Evolutionary conservation across 2,329 filamentous ascomycete species (phyloP), one percentile per base, ranked within the genome.

Genomic region (Paracorniculantispora psalliotae): DNA sequence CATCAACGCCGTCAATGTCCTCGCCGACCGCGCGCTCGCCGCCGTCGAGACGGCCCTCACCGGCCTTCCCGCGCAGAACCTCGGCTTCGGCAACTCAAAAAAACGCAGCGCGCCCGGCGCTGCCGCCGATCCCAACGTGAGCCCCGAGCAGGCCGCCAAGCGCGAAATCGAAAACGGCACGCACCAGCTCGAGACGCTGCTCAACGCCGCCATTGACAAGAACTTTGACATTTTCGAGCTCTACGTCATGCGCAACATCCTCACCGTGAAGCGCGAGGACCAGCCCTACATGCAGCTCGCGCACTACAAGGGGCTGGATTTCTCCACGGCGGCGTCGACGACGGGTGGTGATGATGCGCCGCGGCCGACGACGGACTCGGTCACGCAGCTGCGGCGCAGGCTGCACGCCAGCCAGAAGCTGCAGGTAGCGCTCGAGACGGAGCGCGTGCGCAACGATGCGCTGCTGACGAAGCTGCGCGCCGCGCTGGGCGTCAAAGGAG

Each of bases 1-100:
- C 67, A 96, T 97, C 78, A 97, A 97, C 79, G 90, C 89, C 58
- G 86, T 97, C 73, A 99, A 97, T 78, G 90, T 93, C 68, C 84
- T 97, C 67, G 89, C 94, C 68, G 94, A 96, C 75, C 89, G 89
- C 72, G 92, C 91, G 57, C 87, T 96, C 68, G 90, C 91, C 68
- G 91, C 89, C 61, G 86, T 97, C 64, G 94, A 97, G 74, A 84
- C 86, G 58, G 90, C 91, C 1, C 85, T 99, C 21, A 79, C 91
- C 51, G 82, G 82, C 53, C 87, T 89, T 2, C 84, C 89, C 1
- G 89, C 92, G 0, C 80, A 87, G 26, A 81, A 85, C 15, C 83
- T 99, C 35, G 94, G 94, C n/a, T 97, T 97, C 77, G 55, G 55
- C 35, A 81, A 81, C 67, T 68, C 77, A 63, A 67, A 79, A 70